A percentile compares a stretch with the other conserved stretches of the same genome.
Conservation (phyloP, 1,284 basidiomycete species). For the Boletus semigastroideus region DNA sequence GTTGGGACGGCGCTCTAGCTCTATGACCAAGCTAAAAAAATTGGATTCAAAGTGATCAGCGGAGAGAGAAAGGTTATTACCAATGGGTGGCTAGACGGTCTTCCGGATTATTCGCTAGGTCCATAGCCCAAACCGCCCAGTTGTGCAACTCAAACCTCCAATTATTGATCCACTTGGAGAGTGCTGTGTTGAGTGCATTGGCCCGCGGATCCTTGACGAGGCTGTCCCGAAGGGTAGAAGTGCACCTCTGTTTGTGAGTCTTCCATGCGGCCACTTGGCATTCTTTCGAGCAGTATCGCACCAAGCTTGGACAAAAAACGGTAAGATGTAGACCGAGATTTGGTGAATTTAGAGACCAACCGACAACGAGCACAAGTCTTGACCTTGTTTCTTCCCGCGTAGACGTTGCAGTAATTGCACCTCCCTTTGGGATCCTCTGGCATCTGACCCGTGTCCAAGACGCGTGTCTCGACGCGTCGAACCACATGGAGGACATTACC, state of each 20-base stretch:
- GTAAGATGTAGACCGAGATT: background rate
- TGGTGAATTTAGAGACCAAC: slow-evolving; percentile 15
- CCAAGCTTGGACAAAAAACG: slow-evolving; percentile 11
- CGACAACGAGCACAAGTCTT: slow-evolving; percentile 31
- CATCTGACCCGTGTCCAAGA: background rate
- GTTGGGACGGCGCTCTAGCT: slow-evolving; percentile 17
- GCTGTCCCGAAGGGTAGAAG: slow-evolving; percentile 10
- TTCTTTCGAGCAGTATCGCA: slow-evolving; percentile 32
- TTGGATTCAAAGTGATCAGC: background rate
- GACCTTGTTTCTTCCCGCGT: slow-evolving; percentile 29
- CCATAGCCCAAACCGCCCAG: slow-evolving; percentile 26
- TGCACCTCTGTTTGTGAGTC: slow-evolving; percentile 28
- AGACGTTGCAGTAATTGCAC: slow-evolving; percentile 31
- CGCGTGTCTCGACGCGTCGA: too few relatives aligned
- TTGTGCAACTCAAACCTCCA: slow-evolving; percentile 23
- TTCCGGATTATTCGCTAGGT: slow-evolving; percentile 28
- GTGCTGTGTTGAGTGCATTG: slow-evolving; percentile 13
- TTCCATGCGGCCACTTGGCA: slow-evolving; percentile 32
- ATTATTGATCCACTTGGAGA: slow-evolving; percentile 29
- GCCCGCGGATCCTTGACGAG: slow-evolving; percentile 15
- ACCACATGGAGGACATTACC: too few relatives aligned
- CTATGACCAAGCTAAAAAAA: slow-evolving; percentile 23
- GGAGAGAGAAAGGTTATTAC: slow-evolving; percentile 5
- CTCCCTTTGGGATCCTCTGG: slow-evolving; percentile 21
- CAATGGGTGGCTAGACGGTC: slow-evolving; percentile 18